phyloP scores from a whole-genome alignment of 2,329 filamentous ascomycete species.

The Leptographium galeiforme region DNA sequence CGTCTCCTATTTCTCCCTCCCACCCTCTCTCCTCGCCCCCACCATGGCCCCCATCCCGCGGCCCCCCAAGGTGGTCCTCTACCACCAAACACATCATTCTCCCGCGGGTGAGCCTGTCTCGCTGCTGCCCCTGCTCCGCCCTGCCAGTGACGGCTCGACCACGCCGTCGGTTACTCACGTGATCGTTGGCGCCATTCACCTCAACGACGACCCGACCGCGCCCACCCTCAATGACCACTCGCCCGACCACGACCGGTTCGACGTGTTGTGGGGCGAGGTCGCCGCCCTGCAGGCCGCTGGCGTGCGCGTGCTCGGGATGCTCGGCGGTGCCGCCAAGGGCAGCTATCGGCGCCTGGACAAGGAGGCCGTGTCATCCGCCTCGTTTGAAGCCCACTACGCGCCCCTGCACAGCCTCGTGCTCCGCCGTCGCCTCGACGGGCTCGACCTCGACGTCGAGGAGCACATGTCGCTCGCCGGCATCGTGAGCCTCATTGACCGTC shows the following conservation, averaged over 20 bases:
- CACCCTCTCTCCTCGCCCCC: not conserved
- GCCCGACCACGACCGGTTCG: slow-evolving; percentile 47
- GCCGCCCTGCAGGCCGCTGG: slow-evolving; percentile 54
- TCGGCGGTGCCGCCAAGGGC: slow-evolving; percentile 65
- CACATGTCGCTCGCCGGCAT: slow-evolving; percentile 49
- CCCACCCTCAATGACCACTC: slow-evolving; percentile 65
- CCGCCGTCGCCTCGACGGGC: slow-evolving; percentile 43
- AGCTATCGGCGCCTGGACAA: slow-evolving; percentile 47
- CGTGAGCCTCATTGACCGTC: slow-evolving; percentile 48
- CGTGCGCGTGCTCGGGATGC: slow-evolving; percentile 66
- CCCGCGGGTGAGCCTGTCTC: slow-evolving; percentile 21
- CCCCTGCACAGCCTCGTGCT: slow-evolving; percentile 50
- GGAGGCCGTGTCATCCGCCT: slow-evolving; percentile 15
- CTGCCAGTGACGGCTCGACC: slow-evolving; percentile 4
- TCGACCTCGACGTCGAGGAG: slow-evolving; percentile 69
- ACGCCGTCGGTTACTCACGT: slow-evolving; percentile 45
- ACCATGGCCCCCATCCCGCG: not conserved
- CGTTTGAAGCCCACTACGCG: slow-evolving; percentile 57
- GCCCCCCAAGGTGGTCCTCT: slow-evolving; percentile 17
- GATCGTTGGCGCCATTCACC: slow-evolving; percentile 65
- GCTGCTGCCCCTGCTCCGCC: slow-evolving; percentile 25
- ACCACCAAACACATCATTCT: slow-evolving; percentile 30
- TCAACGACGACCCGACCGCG: slow-evolving; percentile 47
- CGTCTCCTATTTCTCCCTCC: not conserved
- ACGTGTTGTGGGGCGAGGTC: slow-evolving; percentile 58